A percentile compares a stretch with the other conserved stretches of the same genome.
Conservation (phyloP, 768 basidiomycete genomes). For the Panaeolus cyanescens region DNA sequence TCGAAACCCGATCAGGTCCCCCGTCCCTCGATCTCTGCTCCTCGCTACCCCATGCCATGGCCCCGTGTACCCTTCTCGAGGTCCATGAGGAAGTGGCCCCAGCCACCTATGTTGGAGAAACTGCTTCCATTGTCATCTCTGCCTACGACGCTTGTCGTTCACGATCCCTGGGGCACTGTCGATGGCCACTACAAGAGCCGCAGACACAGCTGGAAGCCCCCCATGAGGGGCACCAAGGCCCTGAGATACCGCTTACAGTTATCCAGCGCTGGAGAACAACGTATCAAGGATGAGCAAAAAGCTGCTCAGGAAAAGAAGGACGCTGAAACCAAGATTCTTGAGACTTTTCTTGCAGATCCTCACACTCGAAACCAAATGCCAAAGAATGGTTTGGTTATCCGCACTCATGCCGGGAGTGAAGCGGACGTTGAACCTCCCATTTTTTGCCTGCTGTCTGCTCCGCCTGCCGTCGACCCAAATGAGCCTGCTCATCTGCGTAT, state of each 20-base stretch:
- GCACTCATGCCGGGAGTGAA: not conserved
- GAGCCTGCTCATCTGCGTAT: constrained; percentile 54
- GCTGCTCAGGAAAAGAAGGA: not conserved
- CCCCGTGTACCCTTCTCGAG: constrained; percentile 39
- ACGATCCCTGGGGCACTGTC: constrained; percentile 22
- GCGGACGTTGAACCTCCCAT: constrained; percentile 18
- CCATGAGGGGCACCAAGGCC: not conserved
- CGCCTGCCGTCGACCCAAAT: constrained; percentile 17
- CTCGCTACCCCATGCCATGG: constrained; percentile 42
- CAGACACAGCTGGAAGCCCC: not conserved
- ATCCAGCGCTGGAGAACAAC: not conserved
- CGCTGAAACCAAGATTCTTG: not conserved
- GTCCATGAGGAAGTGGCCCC: not conserved
- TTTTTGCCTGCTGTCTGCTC: constrained; percentile 30
- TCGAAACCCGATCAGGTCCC: constrained; percentile 10
- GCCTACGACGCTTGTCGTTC: constrained; percentile 24
- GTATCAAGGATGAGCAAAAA: not conserved
- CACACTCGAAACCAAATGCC: not conserved
- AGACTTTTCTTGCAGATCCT: not conserved
- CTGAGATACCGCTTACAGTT: constrained; percentile 6
- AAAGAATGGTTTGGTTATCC: not conserved
- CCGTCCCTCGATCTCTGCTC: constrained; percentile 27
- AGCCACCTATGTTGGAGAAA: constrained; percentile 19
- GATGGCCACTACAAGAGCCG: not conserved
- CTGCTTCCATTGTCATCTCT: constrained; percentile 26